Base-by-base conservation (phyloP, 1,139 yeast genomes). In the Komagataea norvegica region DNA sequence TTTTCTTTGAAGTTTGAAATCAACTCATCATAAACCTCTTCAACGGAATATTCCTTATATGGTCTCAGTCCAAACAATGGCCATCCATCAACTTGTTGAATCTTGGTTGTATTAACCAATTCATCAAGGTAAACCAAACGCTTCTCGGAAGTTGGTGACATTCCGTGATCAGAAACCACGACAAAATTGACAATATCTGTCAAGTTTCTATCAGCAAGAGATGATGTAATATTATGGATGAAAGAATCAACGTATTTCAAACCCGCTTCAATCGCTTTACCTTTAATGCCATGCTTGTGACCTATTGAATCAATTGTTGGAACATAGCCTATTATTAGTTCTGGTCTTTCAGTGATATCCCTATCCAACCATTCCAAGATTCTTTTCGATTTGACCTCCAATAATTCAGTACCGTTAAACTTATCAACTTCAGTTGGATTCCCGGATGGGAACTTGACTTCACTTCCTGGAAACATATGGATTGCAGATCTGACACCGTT, bases 401-500 rank as follows among this genome's bases (percentile, higher is more conserved):
- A 62, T 2, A 70, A 49, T 56, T 85, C 95, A 3, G 77, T 61
- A 2, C 76, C 78, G 51, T 86, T 79, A 60, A 71, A 88, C 41
- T 62, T 61, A 51, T 82, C 91, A 25, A 77, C 54, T 44, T 60
- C 64, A 41, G 55, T 56, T 24, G 61, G 62, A 44, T 41, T 33
- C 2, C 55, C 60, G 19, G 42, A 54, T 25, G 41, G 47, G 35
- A 76, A 67, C 37, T 68, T 71, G 4, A 81, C 93, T 51, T 86
- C 95, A 44, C 88, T 79, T 1, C 96, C 95, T 0, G 96, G 96
- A 95, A 95, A 88, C 95, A 88, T 87, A 57, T 88, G 95, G n/a
- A 86, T 80, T 0, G 93, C 95, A 3, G 83, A 65, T 11, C 66
- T 66, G 5, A 84, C 72, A 21, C 51, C 80, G 44, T 82, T 84